Percentiles rank a stretch among this genome's conserved stretches.
phyloP scores from a whole-genome alignment of 176 grass and related monocot species.

The Oryza punctata region DNA sequence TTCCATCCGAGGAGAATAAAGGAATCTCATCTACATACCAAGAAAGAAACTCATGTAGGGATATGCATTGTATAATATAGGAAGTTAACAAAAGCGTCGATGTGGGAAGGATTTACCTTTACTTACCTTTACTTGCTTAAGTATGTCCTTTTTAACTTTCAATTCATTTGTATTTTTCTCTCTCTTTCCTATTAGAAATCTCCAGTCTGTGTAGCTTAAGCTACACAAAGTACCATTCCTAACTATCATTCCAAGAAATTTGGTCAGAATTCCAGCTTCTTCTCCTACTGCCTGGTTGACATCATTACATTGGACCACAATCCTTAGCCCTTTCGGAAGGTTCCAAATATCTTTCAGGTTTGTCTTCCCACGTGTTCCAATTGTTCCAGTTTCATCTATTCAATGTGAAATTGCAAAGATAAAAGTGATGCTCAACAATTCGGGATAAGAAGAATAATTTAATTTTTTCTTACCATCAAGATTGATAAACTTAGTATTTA shows the following conservation, averaged over 20 bases:
- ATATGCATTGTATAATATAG: background rate
- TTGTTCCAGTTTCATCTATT: background rate
- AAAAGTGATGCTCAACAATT: background rate
- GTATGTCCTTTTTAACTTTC: constrained; percentile 8
- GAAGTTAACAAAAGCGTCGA: background rate
- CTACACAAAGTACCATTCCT: constrained; percentile 18
- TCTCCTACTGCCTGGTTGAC: background rate
- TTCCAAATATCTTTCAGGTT: constrained; percentile 18
- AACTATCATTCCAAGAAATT: constrained; percentile 18
- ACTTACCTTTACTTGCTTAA: constrained; percentile 13
- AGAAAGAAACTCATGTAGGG: background rate
- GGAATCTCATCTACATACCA: constrained; percentile 4
- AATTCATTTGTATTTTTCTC: background rate
- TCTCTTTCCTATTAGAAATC: background rate
- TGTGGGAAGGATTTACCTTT: background rate
- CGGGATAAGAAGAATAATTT: too few relatives aligned
- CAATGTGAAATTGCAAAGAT: background rate
- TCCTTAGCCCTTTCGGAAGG: background rate
- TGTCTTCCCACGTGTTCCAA: background rate
- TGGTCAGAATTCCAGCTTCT: background rate
- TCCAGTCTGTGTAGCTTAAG: constrained; percentile 11
- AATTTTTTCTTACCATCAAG: background rate
- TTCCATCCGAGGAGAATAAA: constrained; percentile 15
- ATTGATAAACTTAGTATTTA: background rate
- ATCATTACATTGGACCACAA: constrained; percentile 19